Evolutionary conservation across 2,329 filamentous ascomycete species (phyloP).

Genomic region (Ophiocordyceps camponoti-floridani): DNA sequence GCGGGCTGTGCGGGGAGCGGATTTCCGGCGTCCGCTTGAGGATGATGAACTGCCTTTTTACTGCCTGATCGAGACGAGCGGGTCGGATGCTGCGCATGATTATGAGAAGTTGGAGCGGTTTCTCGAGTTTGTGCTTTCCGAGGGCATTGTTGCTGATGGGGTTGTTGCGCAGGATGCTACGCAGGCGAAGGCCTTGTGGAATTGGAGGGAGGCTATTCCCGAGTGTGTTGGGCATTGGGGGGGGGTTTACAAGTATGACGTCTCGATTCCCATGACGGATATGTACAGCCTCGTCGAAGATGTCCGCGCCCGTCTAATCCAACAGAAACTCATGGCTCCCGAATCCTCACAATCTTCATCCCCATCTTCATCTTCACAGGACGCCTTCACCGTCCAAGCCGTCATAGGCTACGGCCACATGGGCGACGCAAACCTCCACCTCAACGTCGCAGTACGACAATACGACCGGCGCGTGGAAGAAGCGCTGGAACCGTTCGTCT

Average conservation of each 20-base stretch:
- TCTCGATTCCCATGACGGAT: constrained; percentile 78
- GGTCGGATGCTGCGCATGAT: constrained; percentile 87
- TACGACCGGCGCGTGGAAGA: constrained; percentile 83
- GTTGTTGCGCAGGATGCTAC: constrained; percentile 89
- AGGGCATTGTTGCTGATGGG: constrained; percentile 74
- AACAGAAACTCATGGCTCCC: constrained; percentile 41
- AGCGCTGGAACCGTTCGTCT: constrained; percentile 82
- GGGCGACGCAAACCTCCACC: constrained; percentile 89
- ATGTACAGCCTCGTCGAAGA: constrained; percentile 86
- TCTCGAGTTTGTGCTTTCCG: constrained; percentile 78
- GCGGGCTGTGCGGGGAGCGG: constrained; percentile 50
- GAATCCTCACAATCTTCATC: background rate
- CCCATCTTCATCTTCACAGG: too few species aligned
- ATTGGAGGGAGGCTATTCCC: constrained; percentile 82
- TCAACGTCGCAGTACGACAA: constrained; percentile 69
- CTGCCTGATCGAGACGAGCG: constrained; percentile 90
- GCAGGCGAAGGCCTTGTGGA: constrained; percentile 71
- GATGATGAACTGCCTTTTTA: constrained; percentile 74
- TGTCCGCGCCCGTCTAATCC: constrained; percentile 50
- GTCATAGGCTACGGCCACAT: constrained; percentile 98
- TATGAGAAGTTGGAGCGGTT: constrained; percentile 79
- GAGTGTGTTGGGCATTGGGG: constrained; percentile 81
- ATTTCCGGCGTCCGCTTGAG: constrained; percentile 55
- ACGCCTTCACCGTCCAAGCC: constrained; percentile 52
- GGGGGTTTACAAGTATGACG: constrained; percentile 95